Percentiles rank a stretch among this genome's conserved stretches.
Conservation (phyloP, 129 eudicot species). For the Saposhnikovia divaricata region DNA sequence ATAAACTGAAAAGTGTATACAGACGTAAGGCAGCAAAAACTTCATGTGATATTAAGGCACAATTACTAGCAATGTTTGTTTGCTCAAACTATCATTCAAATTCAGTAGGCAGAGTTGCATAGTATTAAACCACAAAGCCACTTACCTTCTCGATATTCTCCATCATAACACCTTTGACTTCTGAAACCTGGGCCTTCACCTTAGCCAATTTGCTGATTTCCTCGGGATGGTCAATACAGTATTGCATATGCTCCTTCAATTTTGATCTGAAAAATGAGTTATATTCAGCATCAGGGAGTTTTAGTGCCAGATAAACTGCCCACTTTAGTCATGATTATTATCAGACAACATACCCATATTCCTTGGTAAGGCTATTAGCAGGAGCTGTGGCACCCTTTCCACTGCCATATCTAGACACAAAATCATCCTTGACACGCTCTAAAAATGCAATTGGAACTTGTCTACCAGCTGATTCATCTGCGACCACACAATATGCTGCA, state of each 20-base stretch:
- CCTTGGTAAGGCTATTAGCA: constrained; percentile 57
- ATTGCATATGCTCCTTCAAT: constrained; percentile 74
- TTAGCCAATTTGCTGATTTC: constrained; percentile 75
- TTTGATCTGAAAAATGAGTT: constrained; percentile 40
- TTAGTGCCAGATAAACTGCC: neutral
- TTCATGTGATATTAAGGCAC: neutral
- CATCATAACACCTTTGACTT: constrained; percentile 90
- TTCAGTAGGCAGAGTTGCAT: neutral
- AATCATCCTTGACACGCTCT: constrained; percentile 74
- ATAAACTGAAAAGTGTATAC: neutral
- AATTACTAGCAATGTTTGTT: neutral
- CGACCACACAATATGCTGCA: constrained; percentile 76
- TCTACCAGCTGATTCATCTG: constrained; percentile 69
- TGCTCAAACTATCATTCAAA: neutral
- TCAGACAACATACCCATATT: constrained; percentile 41
- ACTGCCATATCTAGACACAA: constrained; percentile 49
- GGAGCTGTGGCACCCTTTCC: constrained; percentile 75
- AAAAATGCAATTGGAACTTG: constrained; percentile 67
- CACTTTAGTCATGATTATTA: neutral
- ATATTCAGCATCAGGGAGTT: neutral
- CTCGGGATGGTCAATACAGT: constrained; percentile 69
- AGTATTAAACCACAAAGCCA: neutral
- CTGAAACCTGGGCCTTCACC: constrained; percentile 82
- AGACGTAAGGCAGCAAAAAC: neutral
- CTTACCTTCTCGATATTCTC: constrained; percentile 77